Evolutionary conservation across 768 basidiomycete genomes (phyloP), one percentile per base, ranked within the genome.

Genomic region (Amanita jacksonii): DNA sequence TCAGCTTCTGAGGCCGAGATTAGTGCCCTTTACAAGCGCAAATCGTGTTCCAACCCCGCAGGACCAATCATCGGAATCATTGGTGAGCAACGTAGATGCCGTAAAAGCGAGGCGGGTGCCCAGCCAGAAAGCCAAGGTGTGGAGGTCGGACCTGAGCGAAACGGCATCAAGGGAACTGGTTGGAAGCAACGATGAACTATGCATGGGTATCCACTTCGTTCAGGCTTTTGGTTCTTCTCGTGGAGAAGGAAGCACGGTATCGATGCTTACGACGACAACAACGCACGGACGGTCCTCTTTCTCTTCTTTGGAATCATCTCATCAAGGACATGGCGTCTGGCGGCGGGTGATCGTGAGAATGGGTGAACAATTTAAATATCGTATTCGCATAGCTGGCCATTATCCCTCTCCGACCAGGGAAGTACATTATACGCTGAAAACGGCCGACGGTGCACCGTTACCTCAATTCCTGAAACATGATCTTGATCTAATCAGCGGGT

Each of bases 21-120:
- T 86, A 23, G 80, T 85, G 25, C 83, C 79, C 20, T 85, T 87
- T 55, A 83, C 78, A 5, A 75, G 74, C 49, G 76, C 79, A 12
- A 70, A 72, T 15, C 76, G 79, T 15, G 80, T 82, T 19, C 81
- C 82, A 15, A 67, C 76, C 1, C 79, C 81, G 18, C 67, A 70
- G 50, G 51, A 69, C 51, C 55, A 72, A 48, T 53, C 70, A 42
- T 49, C 54, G 27, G 52, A 63, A 30, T 52, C 54, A 25, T 59
- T 56, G 13, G 51, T 49, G 8, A 53, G 54, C 41, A 49, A 56
- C 31, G 55, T 52, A 25, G 50, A 52, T 28, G 52, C 49, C 62
- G 61, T 54, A 56, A 54, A n/a, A 58, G 56, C 38, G 13, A 65
- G 62, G 51, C 63, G 70, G 63, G 70, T 83, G 5, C 63, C 71